Percentiles rank a stretch among this genome's conserved stretches.
phyloP scores from a whole-genome alignment of 805 yeast genomes.

The Wickerhamiella allomyrinae region DNA sequence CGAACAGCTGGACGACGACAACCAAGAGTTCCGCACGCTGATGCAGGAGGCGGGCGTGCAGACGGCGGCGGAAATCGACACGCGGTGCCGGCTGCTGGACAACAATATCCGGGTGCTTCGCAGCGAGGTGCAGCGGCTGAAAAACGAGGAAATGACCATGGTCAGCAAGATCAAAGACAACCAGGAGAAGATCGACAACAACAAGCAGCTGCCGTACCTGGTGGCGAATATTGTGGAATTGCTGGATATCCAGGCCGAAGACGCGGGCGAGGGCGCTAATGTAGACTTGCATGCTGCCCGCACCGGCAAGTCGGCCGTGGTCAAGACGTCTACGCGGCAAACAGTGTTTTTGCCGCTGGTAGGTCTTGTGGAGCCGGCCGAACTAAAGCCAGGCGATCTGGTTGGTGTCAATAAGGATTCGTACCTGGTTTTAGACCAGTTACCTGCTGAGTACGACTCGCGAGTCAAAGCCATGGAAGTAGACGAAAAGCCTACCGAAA shows the following conservation, averaged over 20 bases:
- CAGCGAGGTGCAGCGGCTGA: constrained; percentile 77
- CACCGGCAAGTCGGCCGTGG: constrained; percentile 93
- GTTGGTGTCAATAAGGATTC: constrained; percentile 98
- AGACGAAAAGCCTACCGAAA: constrained; percentile 96
- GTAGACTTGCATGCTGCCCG: constrained; percentile 84
- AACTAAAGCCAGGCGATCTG: constrained; percentile 91
- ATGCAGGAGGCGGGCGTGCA: constrained; percentile 57
- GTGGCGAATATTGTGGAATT: constrained; percentile 96
- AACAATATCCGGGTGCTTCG: constrained; percentile 92
- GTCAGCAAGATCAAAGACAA: constrained; percentile 86
- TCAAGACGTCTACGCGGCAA: constrained; percentile 94
- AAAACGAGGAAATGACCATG: constrained; percentile 90
- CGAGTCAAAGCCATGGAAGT: constrained; percentile 99
- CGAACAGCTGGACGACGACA: neutral
- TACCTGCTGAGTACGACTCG: constrained; percentile 95
- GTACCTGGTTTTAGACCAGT: constrained; percentile 77
- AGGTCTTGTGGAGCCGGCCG: constrained; percentile 84
- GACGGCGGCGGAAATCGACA: constrained; percentile 68
- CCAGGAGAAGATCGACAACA: constrained; percentile 88
- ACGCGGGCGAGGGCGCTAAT: constrained; percentile 81
- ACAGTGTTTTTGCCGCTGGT: constrained; percentile 92
- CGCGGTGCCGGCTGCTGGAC: constrained; percentile 76
- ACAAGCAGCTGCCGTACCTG: constrained; percentile 86
- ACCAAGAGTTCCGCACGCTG: neutral
- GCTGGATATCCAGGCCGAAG: constrained; percentile 70